Evolutionary conservation across 2,329 filamentous ascomycete species (phyloP).

Genomic region (Pyricularia sp.): DNA sequence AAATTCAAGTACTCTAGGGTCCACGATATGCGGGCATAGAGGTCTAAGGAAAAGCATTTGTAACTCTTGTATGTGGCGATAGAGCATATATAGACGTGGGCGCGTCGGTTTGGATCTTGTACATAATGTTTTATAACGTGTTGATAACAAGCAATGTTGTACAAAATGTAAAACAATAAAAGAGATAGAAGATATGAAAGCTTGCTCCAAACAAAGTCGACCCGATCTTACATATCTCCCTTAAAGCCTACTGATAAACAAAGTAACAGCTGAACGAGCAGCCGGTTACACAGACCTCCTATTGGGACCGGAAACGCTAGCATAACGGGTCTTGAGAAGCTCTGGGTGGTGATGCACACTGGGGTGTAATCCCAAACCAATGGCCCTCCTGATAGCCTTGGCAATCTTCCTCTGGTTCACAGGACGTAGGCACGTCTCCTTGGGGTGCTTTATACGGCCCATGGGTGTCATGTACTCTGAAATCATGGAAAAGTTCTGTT

Average conservation of each 20-base stretch:
- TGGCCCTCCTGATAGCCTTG: conserved; percentile 80
- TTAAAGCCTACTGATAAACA: not conserved
- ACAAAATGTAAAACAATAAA: conserved; percentile 4
- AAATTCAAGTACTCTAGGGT: conserved; percentile 39
- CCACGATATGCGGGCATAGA: conserved; percentile 26
- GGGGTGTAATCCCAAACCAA: conserved; percentile 87
- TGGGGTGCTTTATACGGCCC: conserved; percentile 74
- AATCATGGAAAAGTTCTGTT: conserved; percentile 84
- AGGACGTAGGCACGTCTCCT: conserved; percentile 68
- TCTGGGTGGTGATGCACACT: conserved; percentile 86
- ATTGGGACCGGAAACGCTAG: not conserved
- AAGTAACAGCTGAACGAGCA: not conserved
- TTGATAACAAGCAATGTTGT: conserved; percentile 4
- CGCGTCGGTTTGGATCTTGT: not conserved
- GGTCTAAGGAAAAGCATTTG: conserved; percentile 18
- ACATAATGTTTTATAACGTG: conserved; percentile 8
- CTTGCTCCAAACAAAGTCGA: not conserved
- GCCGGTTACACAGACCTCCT: not conserved
- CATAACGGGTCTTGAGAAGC: conserved; percentile 39
- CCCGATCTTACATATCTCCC: not conserved
- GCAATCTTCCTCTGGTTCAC: conserved; percentile 90
- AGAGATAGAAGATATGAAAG: not conserved
- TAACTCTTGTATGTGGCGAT: not conserved
- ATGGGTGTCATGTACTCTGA: conserved; percentile 79
- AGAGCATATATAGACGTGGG: not conserved